Evolutionary conservation across 2,329 filamentous ascomycete genomes (phyloP), one percentile per base, ranked within the genome.

Genomic region (Waltergamsia citrina): DNA sequence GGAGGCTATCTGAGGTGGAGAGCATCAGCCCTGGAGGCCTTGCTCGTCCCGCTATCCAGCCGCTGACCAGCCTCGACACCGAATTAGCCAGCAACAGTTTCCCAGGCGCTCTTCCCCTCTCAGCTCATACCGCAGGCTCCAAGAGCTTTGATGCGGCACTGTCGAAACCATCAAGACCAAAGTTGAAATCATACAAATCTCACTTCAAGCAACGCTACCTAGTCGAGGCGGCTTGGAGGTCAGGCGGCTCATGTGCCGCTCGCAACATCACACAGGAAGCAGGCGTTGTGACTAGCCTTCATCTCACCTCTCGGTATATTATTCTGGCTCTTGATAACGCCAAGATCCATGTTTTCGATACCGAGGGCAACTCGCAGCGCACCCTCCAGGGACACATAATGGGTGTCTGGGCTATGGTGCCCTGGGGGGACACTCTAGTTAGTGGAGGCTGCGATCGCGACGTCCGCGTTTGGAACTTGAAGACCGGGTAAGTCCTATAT

Each of bases 381-480:
- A 94, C 86, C 3, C 64, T 98, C 19, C 82, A 92, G 51, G 92
- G 92, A 9, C 92, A 98, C 62, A 85, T 96, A 29, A 98, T 98
- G 92, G 92, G 92, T 26, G 92, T 98, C 15, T 98, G 92, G 92
- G 92, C 92, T 32, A 96, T 98, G 90, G 87, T 98, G 17, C 92
- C 92, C 6, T 95, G 88, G 85, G 90, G 85, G 39, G 90, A 98
- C 54, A 82, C 85, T 34, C 70, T 98, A 40, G 92, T 98, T 39
- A 95, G 87, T 48, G 92, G 92, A 48, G 92, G 92, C 6, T 98
- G 92, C 54, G 92, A 98, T 62, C 77, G 92, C 40, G 92, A 98
- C 53, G 92, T 98, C 19, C 75, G 92, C 37, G 92, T 98, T 6
- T 98, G 92, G 92, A 85, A 98, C 51, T 79, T 98, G 67, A 78